A percentile compares a stretch with the other conserved stretches of the same genome.
Evolutionary conservation across 169 alveolate species (phyloP).

Genomic region (Plasmodium yoelii): DNA sequence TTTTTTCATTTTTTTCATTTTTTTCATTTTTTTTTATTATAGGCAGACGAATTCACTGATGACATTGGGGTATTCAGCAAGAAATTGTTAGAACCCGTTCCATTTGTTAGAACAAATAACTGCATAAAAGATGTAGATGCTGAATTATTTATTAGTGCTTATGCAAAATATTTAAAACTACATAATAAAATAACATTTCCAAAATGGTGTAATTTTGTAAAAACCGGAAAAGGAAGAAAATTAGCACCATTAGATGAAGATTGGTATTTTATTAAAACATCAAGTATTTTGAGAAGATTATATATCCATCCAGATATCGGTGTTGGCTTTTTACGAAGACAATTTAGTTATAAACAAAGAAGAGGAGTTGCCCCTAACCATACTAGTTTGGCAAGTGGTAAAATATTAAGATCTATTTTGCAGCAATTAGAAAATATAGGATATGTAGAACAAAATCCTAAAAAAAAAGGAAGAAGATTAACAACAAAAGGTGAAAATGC

Average conservation of each 20-base stretch:
- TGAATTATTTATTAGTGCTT: constrained; percentile 93
- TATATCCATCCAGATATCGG: constrained; percentile 96
- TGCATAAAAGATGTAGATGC: constrained; percentile 97
- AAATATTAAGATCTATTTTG: constrained; percentile 95
- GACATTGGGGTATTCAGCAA: constrained; percentile 70
- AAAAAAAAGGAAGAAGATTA: constrained; percentile 89
- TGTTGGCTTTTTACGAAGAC: constrained; percentile 92
- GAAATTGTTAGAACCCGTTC: constrained; percentile 81
- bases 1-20: too few species aligned
- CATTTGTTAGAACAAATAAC: constrained; percentile 83
- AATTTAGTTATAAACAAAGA: constrained; percentile 94
- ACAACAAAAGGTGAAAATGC: constrained; percentile 89
- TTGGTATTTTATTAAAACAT: constrained; percentile 97
- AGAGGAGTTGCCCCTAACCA: constrained; percentile 94
- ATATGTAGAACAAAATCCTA: constrained; percentile 92
- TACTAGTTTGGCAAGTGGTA: constrained; percentile 95
- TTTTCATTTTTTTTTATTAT: background rate
- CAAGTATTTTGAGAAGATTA: constrained; percentile 95
- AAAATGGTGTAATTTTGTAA: constrained; percentile 95
- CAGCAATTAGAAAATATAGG: constrained; percentile 95
- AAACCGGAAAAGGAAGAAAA: constrained; percentile 95
- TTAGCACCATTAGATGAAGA: constrained; percentile 96
- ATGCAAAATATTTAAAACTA: constrained; percentile 95
- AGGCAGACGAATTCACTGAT: constrained; percentile 72
- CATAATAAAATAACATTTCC: constrained; percentile 95